Conservation (phyloP, 257 asterid species). For the Scutellaria barbata region DNA sequence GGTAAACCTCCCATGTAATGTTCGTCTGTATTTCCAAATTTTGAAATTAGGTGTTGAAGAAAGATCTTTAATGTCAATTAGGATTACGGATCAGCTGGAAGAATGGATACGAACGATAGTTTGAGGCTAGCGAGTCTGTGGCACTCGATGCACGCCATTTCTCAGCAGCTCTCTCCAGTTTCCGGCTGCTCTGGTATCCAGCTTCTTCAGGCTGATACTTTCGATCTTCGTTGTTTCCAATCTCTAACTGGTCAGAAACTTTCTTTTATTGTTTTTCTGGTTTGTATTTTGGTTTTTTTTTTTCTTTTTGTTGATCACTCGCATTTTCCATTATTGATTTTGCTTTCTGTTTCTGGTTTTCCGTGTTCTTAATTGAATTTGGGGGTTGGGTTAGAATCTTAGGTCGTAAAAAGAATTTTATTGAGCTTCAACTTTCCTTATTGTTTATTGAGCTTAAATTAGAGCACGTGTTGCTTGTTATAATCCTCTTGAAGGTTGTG, state of each 20-base stretch:
- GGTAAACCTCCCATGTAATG: constrained; percentile 36
- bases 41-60: no score
- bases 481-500: neutral
- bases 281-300: no score
- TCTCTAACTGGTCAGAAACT: constrained; percentile 78
- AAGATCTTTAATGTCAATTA: constrained; percentile 14
- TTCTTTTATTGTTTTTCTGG: neutral
- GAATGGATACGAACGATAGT: constrained; percentile 94
- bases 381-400: no score
- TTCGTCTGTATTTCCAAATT: no score
- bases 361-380: no score
- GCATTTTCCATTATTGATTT: no score
- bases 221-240: constrained; percentile 94
- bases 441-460: neutral
- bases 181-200: constrained; percentile 84
- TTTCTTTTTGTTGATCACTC: no score
- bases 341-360: no score
- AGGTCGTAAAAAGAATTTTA: no score
- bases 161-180: constrained; percentile 97
- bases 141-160: constrained; percentile 99
- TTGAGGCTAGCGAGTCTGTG: constrained; percentile 94
- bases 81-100: constrained; percentile 90
- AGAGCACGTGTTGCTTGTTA: neutral
- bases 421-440: neutral
- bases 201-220: constrained; percentile 92